Conservation (phyloP, 331 rosid genomes). For the Phaseolus coccineus region DNA sequence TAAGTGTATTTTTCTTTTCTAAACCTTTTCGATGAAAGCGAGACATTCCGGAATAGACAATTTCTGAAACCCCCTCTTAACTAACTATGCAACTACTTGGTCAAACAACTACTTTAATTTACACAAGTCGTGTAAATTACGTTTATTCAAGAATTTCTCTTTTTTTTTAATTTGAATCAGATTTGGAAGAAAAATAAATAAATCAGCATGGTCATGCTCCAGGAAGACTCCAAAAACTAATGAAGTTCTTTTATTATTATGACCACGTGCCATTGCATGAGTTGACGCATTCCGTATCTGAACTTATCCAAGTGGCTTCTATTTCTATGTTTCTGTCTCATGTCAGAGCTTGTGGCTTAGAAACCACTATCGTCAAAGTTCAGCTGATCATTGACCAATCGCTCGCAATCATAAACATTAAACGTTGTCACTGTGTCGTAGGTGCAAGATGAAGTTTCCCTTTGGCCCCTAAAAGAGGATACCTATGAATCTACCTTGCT, state of each 20-base stretch:
- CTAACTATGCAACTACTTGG: background rate
- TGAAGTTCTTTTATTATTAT: background rate
- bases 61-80: conserved; percentile 21
- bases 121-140: background rate
- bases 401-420: conserved; percentile 25
- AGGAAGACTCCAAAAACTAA: conserved; percentile 28
- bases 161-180: background rate
- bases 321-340: background rate
- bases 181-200: background rate
- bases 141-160: background rate
- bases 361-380: conserved; percentile 24
- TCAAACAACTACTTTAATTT: background rate
- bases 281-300: conserved; percentile 20
- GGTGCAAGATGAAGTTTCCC: conserved; percentile 1
- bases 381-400: conserved; percentile 12
- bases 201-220: background rate
- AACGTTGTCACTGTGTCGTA: background rate
- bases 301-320: conserved; percentile 27
- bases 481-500: background rate
- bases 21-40: background rate
- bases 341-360: background rate
- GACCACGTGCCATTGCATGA: background rate
- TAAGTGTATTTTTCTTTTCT: background rate
- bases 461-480: background rate
- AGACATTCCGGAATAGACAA: conserved; percentile 19